A percentile compares a stretch with the other conserved stretches of the same genome.
These are phyloP conservation scores for Trametes villosa DNA, from an alignment of 768 basidiomycete genomes.

Conservation along the genomic window DNA sequence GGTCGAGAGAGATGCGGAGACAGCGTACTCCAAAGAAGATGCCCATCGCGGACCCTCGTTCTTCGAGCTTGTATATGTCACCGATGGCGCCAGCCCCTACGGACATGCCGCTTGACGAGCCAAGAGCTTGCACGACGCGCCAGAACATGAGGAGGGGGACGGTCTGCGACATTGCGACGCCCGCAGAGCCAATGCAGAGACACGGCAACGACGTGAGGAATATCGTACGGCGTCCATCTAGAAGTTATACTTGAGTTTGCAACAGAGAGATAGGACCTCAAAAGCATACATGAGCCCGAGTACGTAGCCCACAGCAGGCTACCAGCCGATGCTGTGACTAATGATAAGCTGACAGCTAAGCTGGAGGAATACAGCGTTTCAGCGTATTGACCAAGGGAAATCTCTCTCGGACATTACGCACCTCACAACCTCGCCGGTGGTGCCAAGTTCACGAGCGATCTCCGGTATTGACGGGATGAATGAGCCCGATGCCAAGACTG, in stretches of 20 bases:
- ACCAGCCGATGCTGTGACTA: slow-evolving; percentile 49
- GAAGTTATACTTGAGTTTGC: background rate
- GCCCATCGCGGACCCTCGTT: slow-evolving; percentile 63
- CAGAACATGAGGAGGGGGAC: slow-evolving; percentile 57
- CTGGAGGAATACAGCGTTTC: slow-evolving; percentile 28
- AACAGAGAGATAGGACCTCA: too few species aligned
- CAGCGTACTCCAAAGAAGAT: slow-evolving; percentile 54
- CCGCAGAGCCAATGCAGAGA: slow-evolving; percentile 60
- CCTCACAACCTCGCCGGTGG: slow-evolving; percentile 64
- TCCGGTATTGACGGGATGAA: slow-evolving; percentile 79
- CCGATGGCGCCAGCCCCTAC: slow-evolving; percentile 64
- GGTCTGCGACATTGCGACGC: slow-evolving; percentile 52
- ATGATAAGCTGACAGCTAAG: slow-evolving; percentile 54
- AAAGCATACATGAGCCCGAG: slow-evolving; percentile 49
- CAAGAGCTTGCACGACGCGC: slow-evolving; percentile 69
- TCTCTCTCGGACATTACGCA: slow-evolving; percentile 23
- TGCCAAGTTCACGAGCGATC: slow-evolving; percentile 65
- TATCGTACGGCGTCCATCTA: slow-evolving; percentile 68
- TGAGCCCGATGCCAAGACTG: slow-evolving; percentile 70
- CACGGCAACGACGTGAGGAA: slow-evolving; percentile 66
- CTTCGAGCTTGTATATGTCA: slow-evolving; percentile 68
- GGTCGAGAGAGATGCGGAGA: background rate
- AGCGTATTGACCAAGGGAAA: background rate
- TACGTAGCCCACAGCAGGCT: slow-evolving; percentile 57
- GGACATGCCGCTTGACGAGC: slow-evolving; percentile 58